Evolutionary conservation across 768 basidiomycete genomes (phyloP).

Genomic region (Leccinellum luteum): DNA sequence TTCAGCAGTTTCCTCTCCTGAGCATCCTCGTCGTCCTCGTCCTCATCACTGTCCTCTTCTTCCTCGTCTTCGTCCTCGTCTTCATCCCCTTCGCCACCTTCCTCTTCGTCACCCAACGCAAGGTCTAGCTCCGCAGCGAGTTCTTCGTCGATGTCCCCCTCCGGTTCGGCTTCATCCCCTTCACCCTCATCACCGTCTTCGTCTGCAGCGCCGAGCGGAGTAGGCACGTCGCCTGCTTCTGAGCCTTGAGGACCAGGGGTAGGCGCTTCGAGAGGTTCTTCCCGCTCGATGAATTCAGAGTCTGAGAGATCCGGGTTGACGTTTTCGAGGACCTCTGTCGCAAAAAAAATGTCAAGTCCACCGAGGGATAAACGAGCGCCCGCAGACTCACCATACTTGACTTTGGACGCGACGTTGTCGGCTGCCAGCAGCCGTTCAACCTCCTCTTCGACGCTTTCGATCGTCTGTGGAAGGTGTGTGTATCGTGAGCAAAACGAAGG

Average conservation of each 20-base stretch:
- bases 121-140: conserved; percentile 84
- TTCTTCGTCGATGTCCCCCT: conserved; percentile 86
- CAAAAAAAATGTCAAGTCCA: not conserved
- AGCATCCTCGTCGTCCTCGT: conserved; percentile 77
- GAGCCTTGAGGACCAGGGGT: conserved; percentile 70
- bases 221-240: conserved; percentile 61
- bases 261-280: conserved; percentile 56
- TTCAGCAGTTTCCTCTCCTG: conserved; percentile 79
- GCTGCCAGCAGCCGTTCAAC: conserved; percentile 84
- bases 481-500: conserved; percentile 5
- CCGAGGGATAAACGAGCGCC: not conserved
- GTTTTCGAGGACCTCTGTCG: conserved; percentile 77
- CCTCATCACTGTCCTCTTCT: conserved; percentile 53
- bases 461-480: conserved; percentile 53
- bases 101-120: conserved; percentile 69
- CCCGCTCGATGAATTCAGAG: conserved; percentile 79
- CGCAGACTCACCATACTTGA: conserved; percentile 63
- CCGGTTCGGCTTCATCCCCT: conserved; percentile 58
- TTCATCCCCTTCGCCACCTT: conserved; percentile 62
- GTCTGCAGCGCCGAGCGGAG: conserved; percentile 50
- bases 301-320: conserved; percentile 90
- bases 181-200: conserved; percentile 60
- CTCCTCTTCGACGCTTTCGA: conserved; percentile 92
- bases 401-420: conserved; percentile 70
- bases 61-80: conserved; percentile 59